Evolutionary conservation across 1,284 basidiomycete species (phyloP).

Genomic region (Lentinula novae-zelandiae): DNA sequence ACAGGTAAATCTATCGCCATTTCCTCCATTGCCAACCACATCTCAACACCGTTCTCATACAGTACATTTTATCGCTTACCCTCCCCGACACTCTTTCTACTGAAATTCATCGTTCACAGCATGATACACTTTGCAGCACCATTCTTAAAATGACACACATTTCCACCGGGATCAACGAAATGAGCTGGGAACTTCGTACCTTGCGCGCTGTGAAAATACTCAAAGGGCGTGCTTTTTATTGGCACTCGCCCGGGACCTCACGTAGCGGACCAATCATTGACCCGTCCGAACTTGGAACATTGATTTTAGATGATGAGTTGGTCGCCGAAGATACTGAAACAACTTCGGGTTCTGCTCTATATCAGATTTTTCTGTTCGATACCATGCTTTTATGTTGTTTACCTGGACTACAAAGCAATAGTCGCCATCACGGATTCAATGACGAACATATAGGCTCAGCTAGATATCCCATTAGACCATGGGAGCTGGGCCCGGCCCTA

Average conservation of each 20-base stretch:
- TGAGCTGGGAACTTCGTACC: constrained; percentile 30
- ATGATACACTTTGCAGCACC: constrained; percentile 29
- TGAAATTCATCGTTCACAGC: constrained; percentile 11
- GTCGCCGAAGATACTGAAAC: constrained; percentile 20
- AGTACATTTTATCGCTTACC: constrained; percentile 28
- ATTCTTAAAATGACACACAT: constrained; percentile 27
- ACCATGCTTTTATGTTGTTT: constrained; percentile 29
- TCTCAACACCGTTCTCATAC: not conserved
- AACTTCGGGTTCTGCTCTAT: constrained; percentile 8
- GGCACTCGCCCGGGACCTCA: constrained; percentile 7
- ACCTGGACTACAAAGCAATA: constrained; percentile 14
- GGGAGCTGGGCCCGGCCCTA: constrained; percentile 34
- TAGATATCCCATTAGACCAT: constrained; percentile 29
- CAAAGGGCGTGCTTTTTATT: constrained; percentile 23
- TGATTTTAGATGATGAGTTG: constrained; percentile 31
- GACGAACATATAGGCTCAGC: constrained; percentile 3
- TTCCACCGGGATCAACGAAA: constrained; percentile 29
- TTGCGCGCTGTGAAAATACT: constrained; percentile 24
- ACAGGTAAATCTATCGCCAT: constrained; percentile 19
- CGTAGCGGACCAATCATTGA: constrained; percentile 18
- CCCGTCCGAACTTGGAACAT: constrained; percentile 25
- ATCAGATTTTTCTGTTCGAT: constrained; percentile 33
- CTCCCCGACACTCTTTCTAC: constrained; percentile 20
- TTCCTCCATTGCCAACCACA: not conserved
- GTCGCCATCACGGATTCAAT: constrained; percentile 5